These are phyloP conservation scores for Akanthomyces lecanii DNA, from an alignment of 2,329 filamentous ascomycete genomes.

Conservation along the genomic window DNA sequence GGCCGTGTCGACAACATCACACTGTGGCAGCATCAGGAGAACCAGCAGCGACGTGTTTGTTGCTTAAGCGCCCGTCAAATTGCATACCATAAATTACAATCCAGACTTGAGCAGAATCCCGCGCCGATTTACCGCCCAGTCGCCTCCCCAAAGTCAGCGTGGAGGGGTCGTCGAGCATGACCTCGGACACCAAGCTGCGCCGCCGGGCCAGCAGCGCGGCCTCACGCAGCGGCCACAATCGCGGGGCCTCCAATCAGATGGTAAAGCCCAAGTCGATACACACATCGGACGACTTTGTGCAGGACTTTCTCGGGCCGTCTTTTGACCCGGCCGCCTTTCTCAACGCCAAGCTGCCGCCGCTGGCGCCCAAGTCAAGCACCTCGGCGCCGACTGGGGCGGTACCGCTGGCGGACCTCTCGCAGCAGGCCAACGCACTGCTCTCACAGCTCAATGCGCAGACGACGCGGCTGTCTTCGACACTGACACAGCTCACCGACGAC, in stretches of 20 bases:
- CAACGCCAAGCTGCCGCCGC: constrained; percentile 70
- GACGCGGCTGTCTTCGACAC: constrained; percentile 70
- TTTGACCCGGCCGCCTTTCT: constrained; percentile 86
- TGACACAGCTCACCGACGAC: constrained; percentile 91
- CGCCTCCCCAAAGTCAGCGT: not conserved
- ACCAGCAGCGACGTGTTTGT: not conserved
- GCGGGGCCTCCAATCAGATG: constrained; percentile 34
- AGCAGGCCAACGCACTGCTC: constrained; percentile 77
- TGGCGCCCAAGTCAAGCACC: constrained; percentile 44
- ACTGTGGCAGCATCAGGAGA: not conserved
- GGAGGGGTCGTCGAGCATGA: constrained; percentile 22
- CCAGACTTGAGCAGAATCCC: too few species aligned
- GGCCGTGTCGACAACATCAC: constrained; percentile 21
- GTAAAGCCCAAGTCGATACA: constrained; percentile 54
- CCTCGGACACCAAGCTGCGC: constrained; percentile 28
- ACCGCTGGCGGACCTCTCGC: constrained; percentile 70
- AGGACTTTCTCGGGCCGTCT: constrained; percentile 67
- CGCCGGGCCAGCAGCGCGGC: constrained; percentile 46
- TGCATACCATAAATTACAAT: not conserved
- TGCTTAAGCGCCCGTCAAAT: not conserved
- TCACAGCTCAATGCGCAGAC: constrained; percentile 87
- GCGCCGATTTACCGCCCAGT: not conserved
- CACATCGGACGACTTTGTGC: constrained; percentile 66
- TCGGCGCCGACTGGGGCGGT: constrained; percentile 36
- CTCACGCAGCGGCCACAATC: constrained; percentile 38